Base-by-base conservation (phyloP, 2,329 filamentous ascomycete genomes). In the Didymella segeticola region DNA sequence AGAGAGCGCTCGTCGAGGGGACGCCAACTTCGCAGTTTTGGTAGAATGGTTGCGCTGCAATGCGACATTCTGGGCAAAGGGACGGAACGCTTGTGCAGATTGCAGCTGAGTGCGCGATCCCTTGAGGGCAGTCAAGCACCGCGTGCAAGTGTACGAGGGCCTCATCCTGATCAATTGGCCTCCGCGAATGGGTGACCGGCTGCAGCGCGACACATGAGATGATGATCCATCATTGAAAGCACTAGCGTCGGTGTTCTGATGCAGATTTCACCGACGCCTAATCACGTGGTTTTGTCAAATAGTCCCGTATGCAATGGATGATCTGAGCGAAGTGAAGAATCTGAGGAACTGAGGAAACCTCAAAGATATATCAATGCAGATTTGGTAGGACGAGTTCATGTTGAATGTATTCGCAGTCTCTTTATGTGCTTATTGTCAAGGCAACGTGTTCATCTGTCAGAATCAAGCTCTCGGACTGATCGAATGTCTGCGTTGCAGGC, bases 141-240 rank as follows among this genome's bases (percentile, higher is more conserved):
- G 67, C 56, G 70, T 75, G 61, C 76, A 78, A 5, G 75, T 77
- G 49, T 77, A 76, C 5, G 70, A 65, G 19, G 72, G 61, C 62
- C 71, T 68, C 75, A 77, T 77, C 17, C 27, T 69, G 66, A 27
- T 46, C 46, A 52, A 50, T 51, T 42, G 49, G 51, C 43, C 61
- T 50, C 30, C 14, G 34, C 23, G 17, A 46, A 19, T 31, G 36
- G 29, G 36, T 36, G 36, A 15, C 29, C n/a, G 25, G 42, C 51
- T 49, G 15, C 26, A 41, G 34, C 36, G 39, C 46, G 20, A 38
- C 31, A 42, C 46, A 50, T 33, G 12, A 15, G 29, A 50, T 43
- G 52, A 50, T 56, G 46, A 53, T 53, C 51, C 42, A 42, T 47
- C 38, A 27, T 19, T 25, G 26, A 50, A 55, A 55, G 45, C 52